A percentile compares a stretch with the other conserved stretches of the same genome.
Conservation (phyloP, 495 filamentous ascomycete species). For the Podospora fimiseda region DNA sequence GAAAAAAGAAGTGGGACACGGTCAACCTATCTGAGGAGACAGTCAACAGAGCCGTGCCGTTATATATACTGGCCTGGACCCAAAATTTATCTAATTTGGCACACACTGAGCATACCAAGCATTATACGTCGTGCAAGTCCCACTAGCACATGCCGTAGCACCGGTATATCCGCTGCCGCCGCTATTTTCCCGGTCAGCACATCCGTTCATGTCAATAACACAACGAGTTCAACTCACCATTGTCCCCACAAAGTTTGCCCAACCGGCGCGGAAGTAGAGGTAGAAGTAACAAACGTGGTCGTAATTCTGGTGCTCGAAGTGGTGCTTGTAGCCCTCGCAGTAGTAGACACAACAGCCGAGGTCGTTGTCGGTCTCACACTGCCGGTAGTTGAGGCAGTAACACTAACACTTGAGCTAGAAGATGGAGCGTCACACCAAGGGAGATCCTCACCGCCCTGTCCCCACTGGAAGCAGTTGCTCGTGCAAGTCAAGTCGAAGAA, state of each 20-base stretch:
- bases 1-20: no score
- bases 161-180: constrained; percentile 15
- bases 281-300: constrained; percentile 3
- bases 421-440: neutral
- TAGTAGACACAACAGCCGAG: neutral
- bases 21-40: no score
- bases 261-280: neutral
- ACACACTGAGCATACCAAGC: constrained; percentile 12
- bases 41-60: no score
- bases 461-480: constrained; percentile 35
- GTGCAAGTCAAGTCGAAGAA: constrained; percentile 44
- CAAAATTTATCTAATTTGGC: no score
- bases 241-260: constrained; percentile 10
- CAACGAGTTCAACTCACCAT: constrained; percentile 8
- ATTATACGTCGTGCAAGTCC: constrained; percentile 14
- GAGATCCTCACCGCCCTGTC: constrained; percentile 16
- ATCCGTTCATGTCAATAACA: no score
- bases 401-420: neutral
- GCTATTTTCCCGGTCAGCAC: neutral
- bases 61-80: no score
- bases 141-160: constrained; percentile 5
- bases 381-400: neutral
- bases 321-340: neutral
- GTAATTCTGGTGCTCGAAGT: neutral
- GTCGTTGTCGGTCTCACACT: constrained; percentile 1